Base-by-base conservation (phyloP, 495 filamentous ascomycete genomes). In the Ascobolus immersus region DNA sequence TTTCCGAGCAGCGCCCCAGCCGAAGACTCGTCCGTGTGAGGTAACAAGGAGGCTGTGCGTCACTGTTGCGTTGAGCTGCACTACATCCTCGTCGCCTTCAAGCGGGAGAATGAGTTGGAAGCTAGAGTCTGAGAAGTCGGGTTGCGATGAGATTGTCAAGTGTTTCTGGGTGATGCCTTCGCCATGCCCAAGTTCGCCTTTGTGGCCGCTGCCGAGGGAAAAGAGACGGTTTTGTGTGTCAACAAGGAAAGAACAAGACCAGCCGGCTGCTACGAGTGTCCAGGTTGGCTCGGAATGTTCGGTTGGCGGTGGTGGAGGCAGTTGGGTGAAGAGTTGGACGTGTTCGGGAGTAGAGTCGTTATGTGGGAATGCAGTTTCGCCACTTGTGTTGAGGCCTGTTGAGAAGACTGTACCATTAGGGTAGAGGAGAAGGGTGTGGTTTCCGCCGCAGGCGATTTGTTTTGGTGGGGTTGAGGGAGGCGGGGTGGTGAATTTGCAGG, bases 1-100 rank as follows among this genome's bases (percentile, higher is more conserved):
- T 53, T 90, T 81, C 19, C 80, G 60, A 5, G 69, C 69, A 39
- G 59, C 71, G 1, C 86, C 86, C 84, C 86, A 93, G 2, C 82
- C 86, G 49, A 72, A 91, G 1, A 73, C 71, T 1, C 72, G 58
- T 2, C 80, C 81, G 49, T 72, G 72, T 17, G 60, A 61, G 1
- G 89, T 52, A 4, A 92, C 64, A 3, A 59, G 67, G 12, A 81
- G 67, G 0, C 67, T 64, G 47, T 96, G 86, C 11, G 62, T 61
- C 57, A 89, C 70, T n/a, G 75, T 62, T 26, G 75, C 70, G 1
- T 69, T 54, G 8, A 94, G 39, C 24, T 67, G 55, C 0, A 57
- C 44, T 3, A 91, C 45, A 1, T 45, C n/a, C n/a, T n/a, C n/a
- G n/a, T n/a, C n/a, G n/a, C n/a, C n/a, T n/a, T n/a, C n/a, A n/a